Percentiles rank a stretch among this genome's conserved stretches.
phyloP scores from a whole-genome alignment of 495 filamentous ascomycete genomes.

The Penicillium desertorum region DNA sequence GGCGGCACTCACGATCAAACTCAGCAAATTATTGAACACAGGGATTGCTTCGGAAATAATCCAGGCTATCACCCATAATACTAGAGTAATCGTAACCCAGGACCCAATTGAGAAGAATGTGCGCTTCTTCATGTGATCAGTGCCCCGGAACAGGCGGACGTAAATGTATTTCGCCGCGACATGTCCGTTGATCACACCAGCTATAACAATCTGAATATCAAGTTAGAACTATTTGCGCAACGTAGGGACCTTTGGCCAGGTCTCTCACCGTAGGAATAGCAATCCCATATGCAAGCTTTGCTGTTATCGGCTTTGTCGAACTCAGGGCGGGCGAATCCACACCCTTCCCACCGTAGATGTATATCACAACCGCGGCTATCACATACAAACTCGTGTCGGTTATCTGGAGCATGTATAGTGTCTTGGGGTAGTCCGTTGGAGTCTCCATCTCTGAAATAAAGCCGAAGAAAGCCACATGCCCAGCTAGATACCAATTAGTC shows the following conservation, averaged over 20 bases:
- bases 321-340: conserved; percentile 73
- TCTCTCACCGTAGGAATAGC: conserved; percentile 64
- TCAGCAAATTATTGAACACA: conserved; percentile 65
- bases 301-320: conserved; percentile 59
- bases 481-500: conserved; percentile 33
- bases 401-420: conserved; percentile 61
- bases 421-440: conserved; percentile 64
- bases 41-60: conserved; percentile 72
- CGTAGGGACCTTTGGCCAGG: neutral
- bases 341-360: conserved; percentile 64
- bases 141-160: conserved; percentile 57
- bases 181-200: conserved; percentile 69
- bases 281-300: conserved; percentile 73
- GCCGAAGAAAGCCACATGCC: conserved; percentile 71
- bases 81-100: conserved; percentile 58
- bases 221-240: conserved; percentile 24
- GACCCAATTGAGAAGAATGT: conserved; percentile 47
- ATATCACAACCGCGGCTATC: conserved; percentile 55
- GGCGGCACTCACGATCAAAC: conserved; percentile 41
- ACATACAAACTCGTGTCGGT: conserved; percentile 67
- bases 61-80: conserved; percentile 66
- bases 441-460: conserved; percentile 75
- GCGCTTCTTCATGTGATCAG: conserved; percentile 59
- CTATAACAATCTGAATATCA: conserved; percentile 45
- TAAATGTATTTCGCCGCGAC: conserved; percentile 65